Conservation (phyloP, 441 rosid species). For the Adansonia madagascariensis region DNA sequence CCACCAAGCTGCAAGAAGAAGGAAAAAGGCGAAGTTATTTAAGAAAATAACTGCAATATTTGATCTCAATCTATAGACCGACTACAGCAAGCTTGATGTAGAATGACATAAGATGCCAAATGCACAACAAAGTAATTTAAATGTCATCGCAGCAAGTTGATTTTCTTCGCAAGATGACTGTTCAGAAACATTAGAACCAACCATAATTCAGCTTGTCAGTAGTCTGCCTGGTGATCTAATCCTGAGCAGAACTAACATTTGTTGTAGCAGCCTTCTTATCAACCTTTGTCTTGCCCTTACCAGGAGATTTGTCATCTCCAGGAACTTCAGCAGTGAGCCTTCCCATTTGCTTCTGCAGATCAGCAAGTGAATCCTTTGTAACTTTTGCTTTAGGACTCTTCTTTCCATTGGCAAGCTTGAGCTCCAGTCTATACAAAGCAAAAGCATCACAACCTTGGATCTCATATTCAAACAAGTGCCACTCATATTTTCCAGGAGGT, state of each 20-base stretch:
- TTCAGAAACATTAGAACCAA: conserved; percentile 8
- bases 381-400: conserved; percentile 61
- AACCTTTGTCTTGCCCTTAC: conserved; percentile 35
- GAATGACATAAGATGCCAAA: conserved; percentile 21
- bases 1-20: not conserved
- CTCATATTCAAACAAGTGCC: conserved; percentile 70
- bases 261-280: conserved; percentile 32
- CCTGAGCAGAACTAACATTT: conserved; percentile 26
- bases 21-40: not conserved
- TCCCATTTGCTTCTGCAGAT: conserved; percentile 72
- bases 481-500: conserved; percentile 56
- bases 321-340: conserved; percentile 61
- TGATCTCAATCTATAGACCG: not conserved
- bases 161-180: conserved; percentile 22
- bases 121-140: conserved; percentile 1
- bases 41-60: not conserved
- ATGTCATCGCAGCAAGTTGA: conserved; percentile 17
- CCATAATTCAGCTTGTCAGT: conserved; percentile 16
- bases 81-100: not conserved
- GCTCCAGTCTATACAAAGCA: conserved; percentile 62
- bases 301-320: conserved; percentile 44
- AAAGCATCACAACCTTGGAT: conserved; percentile 43
- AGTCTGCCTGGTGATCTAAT: conserved; percentile 15
- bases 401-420: conserved; percentile 48
- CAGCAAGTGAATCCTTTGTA: conserved; percentile 57